phyloP scores from a whole-genome alignment of 176 grass and related monocot species.

The Eragrostis nindensis region DNA sequence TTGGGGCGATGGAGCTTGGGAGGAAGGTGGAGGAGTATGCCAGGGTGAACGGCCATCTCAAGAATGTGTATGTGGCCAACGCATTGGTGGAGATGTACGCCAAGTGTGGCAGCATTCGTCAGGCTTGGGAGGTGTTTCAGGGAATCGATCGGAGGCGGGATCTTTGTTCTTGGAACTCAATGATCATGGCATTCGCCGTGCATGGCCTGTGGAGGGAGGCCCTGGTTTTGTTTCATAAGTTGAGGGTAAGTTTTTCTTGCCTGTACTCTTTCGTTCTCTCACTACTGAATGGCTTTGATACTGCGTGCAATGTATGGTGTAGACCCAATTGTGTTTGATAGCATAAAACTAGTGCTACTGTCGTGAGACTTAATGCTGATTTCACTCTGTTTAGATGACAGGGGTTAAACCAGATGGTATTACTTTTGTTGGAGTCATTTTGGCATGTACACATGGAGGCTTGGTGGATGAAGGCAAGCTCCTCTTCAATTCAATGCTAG shows the following conservation, averaged over 20 bases:
- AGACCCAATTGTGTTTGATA: background rate
- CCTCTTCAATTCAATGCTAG: conserved; percentile 58
- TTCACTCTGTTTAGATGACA: conserved; percentile 49
- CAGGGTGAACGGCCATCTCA: conserved; percentile 31
- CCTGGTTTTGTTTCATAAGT: conserved; percentile 57
- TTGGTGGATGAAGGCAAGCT: conserved; percentile 62
- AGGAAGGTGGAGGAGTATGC: conserved; percentile 63
- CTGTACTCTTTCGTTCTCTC: background rate
- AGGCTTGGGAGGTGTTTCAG: conserved; percentile 68
- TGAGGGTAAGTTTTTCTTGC: conserved; percentile 48
- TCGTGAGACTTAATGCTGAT: conserved; percentile 15
- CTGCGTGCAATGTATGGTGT: background rate
- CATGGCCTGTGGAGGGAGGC: conserved; percentile 62
- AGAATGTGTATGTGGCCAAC: conserved; percentile 53
- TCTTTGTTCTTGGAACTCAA: conserved; percentile 87
- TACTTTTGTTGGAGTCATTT: conserved; percentile 66
- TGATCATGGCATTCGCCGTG: conserved; percentile 77
- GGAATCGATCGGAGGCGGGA: conserved; percentile 46
- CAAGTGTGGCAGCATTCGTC: conserved; percentile 64
- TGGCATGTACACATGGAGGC: conserved; percentile 82
- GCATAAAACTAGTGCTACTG: background rate
- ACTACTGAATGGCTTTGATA: background rate
- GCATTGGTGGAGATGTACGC: conserved; percentile 82
- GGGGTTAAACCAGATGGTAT: conserved; percentile 60
- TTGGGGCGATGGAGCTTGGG: conserved; percentile 65